Base-by-base conservation (phyloP, 768 basidiomycete genomes). In the Exidia glandulosa region DNA sequence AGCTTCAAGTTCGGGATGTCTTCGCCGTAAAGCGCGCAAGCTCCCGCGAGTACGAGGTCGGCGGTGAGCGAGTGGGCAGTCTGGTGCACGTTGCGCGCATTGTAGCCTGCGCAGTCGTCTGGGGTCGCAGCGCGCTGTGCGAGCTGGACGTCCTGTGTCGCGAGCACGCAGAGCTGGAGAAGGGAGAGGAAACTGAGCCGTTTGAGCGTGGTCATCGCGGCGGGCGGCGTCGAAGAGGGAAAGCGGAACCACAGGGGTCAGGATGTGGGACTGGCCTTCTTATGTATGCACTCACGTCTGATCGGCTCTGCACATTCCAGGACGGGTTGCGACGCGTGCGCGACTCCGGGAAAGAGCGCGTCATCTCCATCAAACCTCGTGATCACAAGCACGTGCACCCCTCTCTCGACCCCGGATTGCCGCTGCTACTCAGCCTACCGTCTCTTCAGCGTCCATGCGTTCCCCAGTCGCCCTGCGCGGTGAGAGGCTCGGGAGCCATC, bases 21-120 rank as follows among this genome's bases (percentile, higher is more conserved):
- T 3, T 68, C 60, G 2, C 85, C 85, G 69, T 80, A 87, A 25
- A 84, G 79, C 61, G 80, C 79, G 71, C 85, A 85, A 3, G 78
- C 73, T 3, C 78, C 80, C 25, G 74, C 77, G 30, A 85, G 73
- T n/a, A 74, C 66, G n/a, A 85, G 74, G 63, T 79, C 74, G 30
- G 82, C 83, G 3, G 76, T 79, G 52, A 85, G 66, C 5, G 64
- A 74, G 2, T 73, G 66, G 0, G 76, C 75, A 3, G 61, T 47
- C 3, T 69, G 68, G 10, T 27, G 14, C 27, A 84, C 75, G 59
- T 81, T 77, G 2, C 68, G 70, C 7, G 78, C 79, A 7, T 71
- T 74, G 69, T 87, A 86, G 14, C 85, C 84, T 1, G 83, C 25
- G 50, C 50, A 54, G 3, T 54, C 25, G 29, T 23, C 41, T 19